These are phyloP conservation scores for Clavariopsis aquatica DNA, from an alignment of 495 filamentous ascomycete genomes.

Conservation along the genomic window DNA sequence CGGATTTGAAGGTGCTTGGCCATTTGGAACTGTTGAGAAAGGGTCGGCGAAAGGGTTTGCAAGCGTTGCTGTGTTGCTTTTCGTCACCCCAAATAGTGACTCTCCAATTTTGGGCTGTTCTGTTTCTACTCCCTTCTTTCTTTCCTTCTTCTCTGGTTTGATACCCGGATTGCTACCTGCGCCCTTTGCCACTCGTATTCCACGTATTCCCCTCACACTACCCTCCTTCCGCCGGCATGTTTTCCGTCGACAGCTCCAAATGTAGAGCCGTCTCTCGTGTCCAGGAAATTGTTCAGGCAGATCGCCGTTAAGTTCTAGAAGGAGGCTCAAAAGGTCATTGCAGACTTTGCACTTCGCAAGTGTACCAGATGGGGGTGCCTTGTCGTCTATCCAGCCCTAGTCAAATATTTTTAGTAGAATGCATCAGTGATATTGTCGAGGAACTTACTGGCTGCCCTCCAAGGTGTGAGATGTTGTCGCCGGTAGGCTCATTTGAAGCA, in stretches of 20 bases:
- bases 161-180: constrained; percentile 13
- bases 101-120: constrained; percentile 42
- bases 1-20: constrained; percentile 50
- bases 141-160: constrained; percentile 35
- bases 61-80: constrained; percentile 1
- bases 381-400: constrained; percentile 78
- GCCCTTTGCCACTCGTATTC: constrained; percentile 54
- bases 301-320: constrained; percentile 90
- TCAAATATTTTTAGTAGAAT: not conserved
- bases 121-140: constrained; percentile 35
- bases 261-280: constrained; percentile 82
- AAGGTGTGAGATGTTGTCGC: constrained; percentile 84
- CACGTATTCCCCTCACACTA: constrained; percentile 70
- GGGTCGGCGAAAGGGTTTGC: constrained; percentile 38
- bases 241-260: constrained; percentile 77
- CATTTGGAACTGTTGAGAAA: constrained; percentile 28
- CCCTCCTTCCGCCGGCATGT: constrained; percentile 82
- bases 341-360: constrained; percentile 88
- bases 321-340: constrained; percentile 76
- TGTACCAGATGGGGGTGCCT: constrained; percentile 69
- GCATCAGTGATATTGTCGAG: no score
- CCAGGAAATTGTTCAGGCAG: constrained; percentile 80
- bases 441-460: constrained; percentile 79
- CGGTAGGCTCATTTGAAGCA: constrained; percentile 75
- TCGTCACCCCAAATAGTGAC: constrained; percentile 38